Base-by-base conservation (phyloP, 169 alveolate species). In the Theileria sp. region DNA sequence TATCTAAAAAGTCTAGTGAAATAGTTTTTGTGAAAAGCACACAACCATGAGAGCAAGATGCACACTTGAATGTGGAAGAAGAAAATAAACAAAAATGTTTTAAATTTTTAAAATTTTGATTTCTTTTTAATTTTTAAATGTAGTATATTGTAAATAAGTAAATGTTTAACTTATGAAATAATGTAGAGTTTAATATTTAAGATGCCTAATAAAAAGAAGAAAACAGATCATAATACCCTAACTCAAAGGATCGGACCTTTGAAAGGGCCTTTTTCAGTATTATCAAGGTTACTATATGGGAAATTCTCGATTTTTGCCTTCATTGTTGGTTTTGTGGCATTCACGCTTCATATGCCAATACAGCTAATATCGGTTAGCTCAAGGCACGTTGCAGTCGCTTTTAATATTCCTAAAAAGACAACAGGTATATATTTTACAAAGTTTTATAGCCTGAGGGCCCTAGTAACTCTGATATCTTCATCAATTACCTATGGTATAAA, bases 271-370 rank as follows among this genome's bases (percentile, higher is more conserved):
- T 58, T 58, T 8, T 19, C 34, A 19, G 12, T 19, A 8, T 13
- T 58, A 0, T 25, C 34, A 8, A 58, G 32, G 67, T 17, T 58
- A 15, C 13, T 58, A 21, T 25, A 58, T 66, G 75, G 75, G 30
- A 49, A 66, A 17, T 21, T 66, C 25, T 66, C 75, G 10, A 19
- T 66, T 69, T 50, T 60, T 15, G 74, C 64, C 26, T 58, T 58
- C 67, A 58, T 58, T 58, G 81, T 80, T n/a, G 75, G 36, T 13
- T 30, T 58, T 26, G 54, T 77, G 70, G 84, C 88, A 4, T 10
- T 62, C 44, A 49, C 82, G 36, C 38, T 82, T 21, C 75, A 82
- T 44, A 19, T 82, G 85, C 88, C 88, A 8, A 68, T 72, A 71
- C 83, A 75, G 72, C 21, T 56, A 17, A 30, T 78, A 2, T 32